These are phyloP conservation scores for Clonostachys chloroleuca DNA, from an alignment of 2,329 filamentous ascomycete species.

Conservation along the genomic window DNA sequence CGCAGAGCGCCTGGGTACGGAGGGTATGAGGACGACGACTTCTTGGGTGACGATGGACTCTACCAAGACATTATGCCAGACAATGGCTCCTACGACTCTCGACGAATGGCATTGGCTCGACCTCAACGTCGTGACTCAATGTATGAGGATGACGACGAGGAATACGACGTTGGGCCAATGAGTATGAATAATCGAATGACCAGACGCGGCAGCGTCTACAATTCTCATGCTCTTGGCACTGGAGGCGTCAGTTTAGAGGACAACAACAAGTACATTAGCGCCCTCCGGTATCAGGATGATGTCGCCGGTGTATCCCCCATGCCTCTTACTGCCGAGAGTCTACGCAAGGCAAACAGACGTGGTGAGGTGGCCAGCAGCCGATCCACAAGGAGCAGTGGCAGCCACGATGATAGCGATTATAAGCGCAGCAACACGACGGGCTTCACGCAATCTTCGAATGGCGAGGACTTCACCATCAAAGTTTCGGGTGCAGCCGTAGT, in stretches of 20 bases:
- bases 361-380: conserved; percentile 45
- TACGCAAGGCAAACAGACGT: conserved; percentile 43
- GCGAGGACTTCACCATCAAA: conserved; percentile 59
- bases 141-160: conserved; percentile 29
- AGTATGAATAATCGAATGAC: conserved; percentile 22
- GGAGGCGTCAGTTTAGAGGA: conserved; percentile 25
- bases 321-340: conserved; percentile 50
- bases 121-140: conserved; percentile 24
- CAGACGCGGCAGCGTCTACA: conserved; percentile 36
- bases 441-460: conserved; percentile 49
- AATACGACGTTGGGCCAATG: conserved; percentile 27
- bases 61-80: conserved; percentile 28
- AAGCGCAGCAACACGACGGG: conserved; percentile 57
- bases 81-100: conserved; percentile 22
- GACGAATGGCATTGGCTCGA: conserved; percentile 21
- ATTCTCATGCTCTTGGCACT: conserved; percentile 21
- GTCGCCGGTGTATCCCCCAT: conserved; percentile 27
- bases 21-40: conserved; percentile 24
- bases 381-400: conserved; percentile 54
- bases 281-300: conserved; percentile 30
- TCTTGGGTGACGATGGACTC: conserved; percentile 22
- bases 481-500: conserved; percentile 52
- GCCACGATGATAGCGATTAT: conserved; percentile 61
- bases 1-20: background rate
- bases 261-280: conserved; percentile 30